Percentiles rank a stretch among this genome's conserved stretches.
These are phyloP conservation scores for Thielaviopsis populi DNA, from an alignment of 2,329 filamentous ascomycete genomes.

Conservation along the genomic window DNA sequence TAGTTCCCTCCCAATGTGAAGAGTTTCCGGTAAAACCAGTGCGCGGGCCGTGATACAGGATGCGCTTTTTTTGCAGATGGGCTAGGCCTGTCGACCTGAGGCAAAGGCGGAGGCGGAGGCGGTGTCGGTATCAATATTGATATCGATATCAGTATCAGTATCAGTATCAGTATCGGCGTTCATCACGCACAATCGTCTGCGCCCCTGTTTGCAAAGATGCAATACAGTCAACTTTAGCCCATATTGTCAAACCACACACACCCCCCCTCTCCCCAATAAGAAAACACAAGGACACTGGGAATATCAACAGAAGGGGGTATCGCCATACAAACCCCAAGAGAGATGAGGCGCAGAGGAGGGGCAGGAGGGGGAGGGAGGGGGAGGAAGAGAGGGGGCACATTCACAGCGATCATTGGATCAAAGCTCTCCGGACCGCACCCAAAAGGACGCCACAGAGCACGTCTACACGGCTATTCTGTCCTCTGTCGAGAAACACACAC, in stretches of 20 bases:
- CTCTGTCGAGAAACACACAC: background rate
- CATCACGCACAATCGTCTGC: background rate
- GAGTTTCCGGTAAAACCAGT: background rate
- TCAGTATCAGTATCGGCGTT: too few relatives aligned
- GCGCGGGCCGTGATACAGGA: background rate
- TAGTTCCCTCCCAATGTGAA: background rate
- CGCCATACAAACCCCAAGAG: background rate
- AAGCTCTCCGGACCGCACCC: background rate
- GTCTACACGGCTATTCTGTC: background rate
- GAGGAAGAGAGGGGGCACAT: background rate
- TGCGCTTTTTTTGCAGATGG: background rate
- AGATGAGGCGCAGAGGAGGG: conserved; percentile 1
- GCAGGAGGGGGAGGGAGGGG: background rate
- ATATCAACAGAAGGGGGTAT: too few relatives aligned
- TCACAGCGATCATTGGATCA: conserved; percentile 3
- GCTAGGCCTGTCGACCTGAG: background rate
- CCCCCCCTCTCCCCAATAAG: too few relatives aligned
- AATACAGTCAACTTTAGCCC: too few relatives aligned
- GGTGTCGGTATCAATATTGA: too few relatives aligned
- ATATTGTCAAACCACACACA: background rate
- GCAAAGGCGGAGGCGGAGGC: background rate
- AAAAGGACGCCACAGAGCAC: background rate
- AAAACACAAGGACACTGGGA: too few relatives aligned
- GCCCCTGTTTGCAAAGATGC: background rate
- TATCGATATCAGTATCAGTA: too few relatives aligned